Base-by-base conservation (phyloP, 306 rosid genomes). In the Citrullus mucosospermus region DNA sequence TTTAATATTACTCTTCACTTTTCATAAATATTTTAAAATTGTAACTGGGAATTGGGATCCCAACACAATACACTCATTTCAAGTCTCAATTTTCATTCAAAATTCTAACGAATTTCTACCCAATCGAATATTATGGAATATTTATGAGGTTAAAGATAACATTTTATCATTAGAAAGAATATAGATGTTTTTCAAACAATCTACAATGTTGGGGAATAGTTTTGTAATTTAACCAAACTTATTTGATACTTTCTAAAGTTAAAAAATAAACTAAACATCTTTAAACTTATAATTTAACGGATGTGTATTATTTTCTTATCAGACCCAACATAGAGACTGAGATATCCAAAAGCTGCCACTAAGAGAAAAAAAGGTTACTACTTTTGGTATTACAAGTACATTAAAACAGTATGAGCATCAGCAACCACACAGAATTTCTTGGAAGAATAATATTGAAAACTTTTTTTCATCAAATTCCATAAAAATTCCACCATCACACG, bases 341-440 rank as follows among this genome's bases (percentile, higher is more conserved):
- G 28, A 73, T 44, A 70, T 70, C 39, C 54, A 22, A 73, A 73
- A 71, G 77, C 77, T 72, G 77, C 25, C 77, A 51, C 60, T 50
- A 28, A 66, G 51, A 70, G 22, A n/a, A 38, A 67, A 68, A 25
- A 54, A 63, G 17, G 48, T 50, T 72, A 28, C 77, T 50, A 48
- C 60, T 73, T 73, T 73, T 50, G 61, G 77, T 50, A 51, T 51
- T 25, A 72, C 77, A 50, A 73, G 61, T 73, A 51, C 77, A 50
- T 15, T 4, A 22, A 22, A 3, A 50, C 9, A 50, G 61, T 28
- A 50, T 73, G 60, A 50, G 44, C 77, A 73, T 51, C 61, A 73
- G 56, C 56, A 66, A n/a, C 73, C 51, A 66, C 30, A 36, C 30
- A 66, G 51, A 66, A 38, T 38, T 66, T 39, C 73, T 66, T 66